These are phyloP conservation scores for Neurospora crassa DNA, from an alignment of 2,329 filamentous ascomycete species.

Conservation along the genomic window DNA sequence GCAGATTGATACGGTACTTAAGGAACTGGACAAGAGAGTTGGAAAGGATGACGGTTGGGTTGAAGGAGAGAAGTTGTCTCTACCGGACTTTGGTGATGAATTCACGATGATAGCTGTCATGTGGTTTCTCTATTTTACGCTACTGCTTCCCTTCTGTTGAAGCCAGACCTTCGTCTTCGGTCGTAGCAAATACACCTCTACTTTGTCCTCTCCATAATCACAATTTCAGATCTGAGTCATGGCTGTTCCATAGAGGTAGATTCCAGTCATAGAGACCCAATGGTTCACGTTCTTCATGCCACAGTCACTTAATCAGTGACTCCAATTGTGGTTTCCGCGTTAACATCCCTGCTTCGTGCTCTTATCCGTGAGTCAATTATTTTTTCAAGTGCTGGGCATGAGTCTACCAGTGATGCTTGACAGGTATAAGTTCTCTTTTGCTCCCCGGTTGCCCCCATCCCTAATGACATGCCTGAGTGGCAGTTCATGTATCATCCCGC, in stretches of 20 bases:
- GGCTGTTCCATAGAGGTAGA: neutral
- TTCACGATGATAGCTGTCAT: neutral
- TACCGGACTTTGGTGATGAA: fast-evolving
- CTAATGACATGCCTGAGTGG: neutral
- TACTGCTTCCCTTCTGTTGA: too few relatives aligned
- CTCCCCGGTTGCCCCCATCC: neutral
- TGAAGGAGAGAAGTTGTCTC: neutral
- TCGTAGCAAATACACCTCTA: neutral
- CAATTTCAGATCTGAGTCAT: neutral
- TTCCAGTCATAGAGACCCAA: neutral
- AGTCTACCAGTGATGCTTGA: neutral
- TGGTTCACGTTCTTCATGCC: too few relatives aligned
- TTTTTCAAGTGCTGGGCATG: neutral
- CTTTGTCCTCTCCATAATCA: too few relatives aligned
- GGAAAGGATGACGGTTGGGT: too few relatives aligned
- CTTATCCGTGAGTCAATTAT: neutral
- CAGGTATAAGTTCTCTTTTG: neutral
- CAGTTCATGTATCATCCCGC: neutral
- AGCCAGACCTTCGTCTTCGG: neutral
- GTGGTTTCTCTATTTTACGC: too few relatives aligned
- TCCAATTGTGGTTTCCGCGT: neutral
- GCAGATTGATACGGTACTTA: too few relatives aligned
- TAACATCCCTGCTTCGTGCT: neutral
- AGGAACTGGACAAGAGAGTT: too few relatives aligned
- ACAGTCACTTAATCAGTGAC: too few relatives aligned